Evolutionary conservation across 768 basidiomycete genomes (phyloP).

Genomic region (Psilocybe sp.): DNA sequence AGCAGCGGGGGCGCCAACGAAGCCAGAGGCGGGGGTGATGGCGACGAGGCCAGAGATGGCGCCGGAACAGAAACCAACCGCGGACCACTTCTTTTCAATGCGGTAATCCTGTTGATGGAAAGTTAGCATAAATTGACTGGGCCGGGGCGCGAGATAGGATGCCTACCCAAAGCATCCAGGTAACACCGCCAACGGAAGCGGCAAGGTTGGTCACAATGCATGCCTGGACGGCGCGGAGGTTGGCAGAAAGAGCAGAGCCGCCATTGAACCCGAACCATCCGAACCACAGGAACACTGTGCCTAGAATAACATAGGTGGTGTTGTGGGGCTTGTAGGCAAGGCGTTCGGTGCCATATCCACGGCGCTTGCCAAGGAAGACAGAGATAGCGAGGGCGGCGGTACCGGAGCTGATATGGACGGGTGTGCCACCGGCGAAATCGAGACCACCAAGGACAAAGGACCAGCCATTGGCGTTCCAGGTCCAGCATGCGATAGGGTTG

Average conservation of each 20-base stretch:
- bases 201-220: constrained; percentile 94
- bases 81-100: constrained; percentile 90
- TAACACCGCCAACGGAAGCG: constrained; percentile 82
- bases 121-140: background rate
- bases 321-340: constrained; percentile 94
- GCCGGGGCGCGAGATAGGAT: background rate
- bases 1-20: constrained; percentile 77
- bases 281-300: constrained; percentile 92
- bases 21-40: constrained; percentile 85
- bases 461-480: constrained; percentile 85
- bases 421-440: constrained; percentile 94
- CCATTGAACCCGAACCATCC: constrained; percentile 98
- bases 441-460: constrained; percentile 77
- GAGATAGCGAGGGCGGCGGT: constrained; percentile 89
- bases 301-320: constrained; percentile 89
- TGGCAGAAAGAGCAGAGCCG: constrained; percentile 86
- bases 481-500: constrained; percentile 95
- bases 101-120: constrained; percentile 69
- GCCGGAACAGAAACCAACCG: constrained; percentile 94
- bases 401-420: constrained; percentile 95
- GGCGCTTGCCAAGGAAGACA: constrained; percentile 85
- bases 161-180: constrained; percentile 87
- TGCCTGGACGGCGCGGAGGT: constrained; percentile 82
- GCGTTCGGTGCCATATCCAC: constrained; percentile 87
- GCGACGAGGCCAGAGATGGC: constrained; percentile 89